phyloP scores from a whole-genome alignment of 805 yeast species.

The Brettanomyces sp. region DNA sequence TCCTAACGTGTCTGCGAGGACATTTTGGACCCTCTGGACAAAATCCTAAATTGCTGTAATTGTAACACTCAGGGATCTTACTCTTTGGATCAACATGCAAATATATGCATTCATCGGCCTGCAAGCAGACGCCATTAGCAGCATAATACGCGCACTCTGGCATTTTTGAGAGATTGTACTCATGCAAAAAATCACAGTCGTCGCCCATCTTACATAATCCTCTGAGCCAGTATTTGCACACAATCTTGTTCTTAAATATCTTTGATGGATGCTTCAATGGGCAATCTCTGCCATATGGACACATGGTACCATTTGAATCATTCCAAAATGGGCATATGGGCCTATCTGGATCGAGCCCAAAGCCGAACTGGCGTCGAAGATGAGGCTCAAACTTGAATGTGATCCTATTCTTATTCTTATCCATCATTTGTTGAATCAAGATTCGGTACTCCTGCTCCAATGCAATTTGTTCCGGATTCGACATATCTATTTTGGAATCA shows the following conservation, averaged over 20 bases:
- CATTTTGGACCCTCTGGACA: conserved; percentile 90
- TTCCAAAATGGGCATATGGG: conserved; percentile 73
- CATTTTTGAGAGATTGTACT: conserved; percentile 87
- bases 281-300: conserved; percentile 82
- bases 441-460: conserved; percentile 8
- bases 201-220: conserved; percentile 96
- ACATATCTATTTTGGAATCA: conserved; percentile 1
- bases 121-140: conserved; percentile 80
- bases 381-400: conserved; percentile 68
- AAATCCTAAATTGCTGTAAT: conserved; percentile 74
- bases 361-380: conserved; percentile 66
- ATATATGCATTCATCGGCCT: conserved; percentile 88
- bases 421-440: conserved; percentile 8
- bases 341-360: conserved; percentile 80
- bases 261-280: conserved; percentile 72
- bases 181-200: conserved; percentile 93
- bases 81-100: conserved; percentile 84
- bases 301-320: conserved; percentile 46
- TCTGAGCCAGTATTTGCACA: conserved; percentile 96
- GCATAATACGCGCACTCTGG: conserved; percentile 90
- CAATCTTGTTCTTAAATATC: conserved; percentile 64
- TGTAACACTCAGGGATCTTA: conserved; percentile 79
- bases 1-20: conserved; percentile 68
- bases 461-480: conserved; percentile 6
- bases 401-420: conserved; percentile 5